Conservation (phyloP, 2,329 filamentous ascomycete species). For the Anthostomella pinea region DNA sequence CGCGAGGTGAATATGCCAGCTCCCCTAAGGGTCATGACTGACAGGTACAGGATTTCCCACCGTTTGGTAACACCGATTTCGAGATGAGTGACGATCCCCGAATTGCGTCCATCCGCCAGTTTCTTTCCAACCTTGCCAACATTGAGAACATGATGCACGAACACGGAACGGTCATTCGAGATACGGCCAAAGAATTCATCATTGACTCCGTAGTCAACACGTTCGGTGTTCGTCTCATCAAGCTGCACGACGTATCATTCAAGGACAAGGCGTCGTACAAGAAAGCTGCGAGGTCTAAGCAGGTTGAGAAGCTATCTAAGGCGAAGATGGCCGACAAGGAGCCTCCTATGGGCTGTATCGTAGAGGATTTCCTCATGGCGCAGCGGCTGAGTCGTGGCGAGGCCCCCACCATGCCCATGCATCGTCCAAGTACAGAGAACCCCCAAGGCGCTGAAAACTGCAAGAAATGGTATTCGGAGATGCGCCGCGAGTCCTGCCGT, state of each 20-base stretch:
- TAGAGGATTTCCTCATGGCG: conserved; percentile 10
- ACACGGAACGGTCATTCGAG: conserved; percentile 1
- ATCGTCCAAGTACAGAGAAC: conserved; percentile 1
- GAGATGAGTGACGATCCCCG: conserved; percentile 1
- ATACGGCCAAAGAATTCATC: conserved; percentile 4
- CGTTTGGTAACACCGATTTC: conserved; percentile 7
- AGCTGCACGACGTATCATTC: conserved; percentile 4
- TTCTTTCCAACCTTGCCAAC: conserved; percentile 1
- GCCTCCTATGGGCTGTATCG: conserved; percentile 5
- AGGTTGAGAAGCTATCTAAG: background rate
- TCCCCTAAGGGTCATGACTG: too few relatives aligned
- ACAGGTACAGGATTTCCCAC: too few relatives aligned
- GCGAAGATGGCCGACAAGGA: conserved; percentile 5
- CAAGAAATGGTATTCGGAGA: conserved; percentile 4
- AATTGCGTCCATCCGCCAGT: background rate
- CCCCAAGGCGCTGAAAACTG: conserved; percentile 2
- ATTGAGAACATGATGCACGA: background rate
- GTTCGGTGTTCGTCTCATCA: conserved; percentile 1
- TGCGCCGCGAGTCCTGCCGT: conserved; percentile 3
- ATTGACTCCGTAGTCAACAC: background rate
- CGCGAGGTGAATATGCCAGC: too few relatives aligned
- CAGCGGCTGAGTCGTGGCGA: conserved; percentile 4
- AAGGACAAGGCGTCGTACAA: conserved; percentile 5
- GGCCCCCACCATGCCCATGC: conserved; percentile 7
- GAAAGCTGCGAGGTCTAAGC: conserved; percentile 3